phyloP scores from a whole-genome alignment of 225 moss, liverwort and hornwort genomes.

The Thuidium tamariscinum region DNA sequence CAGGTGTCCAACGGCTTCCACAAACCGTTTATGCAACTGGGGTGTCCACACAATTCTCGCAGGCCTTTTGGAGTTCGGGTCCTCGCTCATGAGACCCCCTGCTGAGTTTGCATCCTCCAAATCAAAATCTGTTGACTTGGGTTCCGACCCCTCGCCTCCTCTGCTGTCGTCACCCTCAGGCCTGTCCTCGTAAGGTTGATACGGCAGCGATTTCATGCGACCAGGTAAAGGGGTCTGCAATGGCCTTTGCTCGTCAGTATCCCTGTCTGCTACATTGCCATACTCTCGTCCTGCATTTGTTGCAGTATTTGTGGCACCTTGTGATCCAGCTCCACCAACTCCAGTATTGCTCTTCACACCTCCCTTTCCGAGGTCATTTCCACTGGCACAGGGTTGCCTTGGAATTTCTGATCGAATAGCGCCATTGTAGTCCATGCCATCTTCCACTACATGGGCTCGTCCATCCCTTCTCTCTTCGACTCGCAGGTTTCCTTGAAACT shows the following conservation, averaged over 20 bases:
- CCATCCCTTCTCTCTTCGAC: constrained; percentile 7
- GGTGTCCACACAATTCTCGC: constrained; percentile 84
- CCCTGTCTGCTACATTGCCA: constrained; percentile 12
- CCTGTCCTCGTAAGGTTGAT: constrained; percentile 17
- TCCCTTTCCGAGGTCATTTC: constrained; percentile 24
- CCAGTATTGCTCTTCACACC: neutral
- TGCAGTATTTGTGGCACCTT: neutral
- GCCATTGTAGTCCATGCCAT: constrained; percentile 5
- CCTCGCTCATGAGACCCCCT: constrained; percentile 41
- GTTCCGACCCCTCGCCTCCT: constrained; percentile 7
- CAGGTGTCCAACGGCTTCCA: constrained; percentile 84
- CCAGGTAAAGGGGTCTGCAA: constrained; percentile 18
- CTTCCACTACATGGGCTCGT: constrained; percentile 9
- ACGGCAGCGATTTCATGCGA: constrained; percentile 3
- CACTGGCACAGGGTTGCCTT: constrained; percentile 5
- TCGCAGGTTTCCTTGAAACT: constrained; percentile 17
- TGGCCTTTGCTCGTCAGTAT: constrained; percentile 23
- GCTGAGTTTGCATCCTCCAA: constrained; percentile 66
- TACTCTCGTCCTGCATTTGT: constrained; percentile 1
- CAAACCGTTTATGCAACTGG: constrained; percentile 85
- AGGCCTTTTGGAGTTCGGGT: constrained; percentile 41
- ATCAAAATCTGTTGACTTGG: constrained; percentile 34
- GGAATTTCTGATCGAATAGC: constrained; percentile 11
- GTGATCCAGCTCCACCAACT: neutral
- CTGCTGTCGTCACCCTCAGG: constrained; percentile 34